phyloP scores from a whole-genome alignment of 1,284 basidiomycete species.

The Leccinum solheimii region DNA sequence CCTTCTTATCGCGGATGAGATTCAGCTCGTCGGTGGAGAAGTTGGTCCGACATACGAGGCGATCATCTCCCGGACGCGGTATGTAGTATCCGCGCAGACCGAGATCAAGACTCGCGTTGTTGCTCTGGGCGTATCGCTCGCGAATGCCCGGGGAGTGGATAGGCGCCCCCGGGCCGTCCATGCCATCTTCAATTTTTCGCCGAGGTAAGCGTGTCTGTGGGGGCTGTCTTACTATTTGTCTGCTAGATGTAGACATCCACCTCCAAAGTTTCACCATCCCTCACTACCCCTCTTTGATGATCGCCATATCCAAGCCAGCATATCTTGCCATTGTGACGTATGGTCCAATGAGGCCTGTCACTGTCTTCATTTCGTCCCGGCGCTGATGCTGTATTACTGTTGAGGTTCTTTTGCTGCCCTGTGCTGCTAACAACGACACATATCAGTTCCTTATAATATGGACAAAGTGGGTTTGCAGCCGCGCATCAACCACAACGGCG shows the following conservation, averaged over 20 bases:
- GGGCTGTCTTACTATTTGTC: slow-evolving; percentile 7
- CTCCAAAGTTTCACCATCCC: slow-evolving; percentile 94
- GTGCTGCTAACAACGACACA: slow-evolving; percentile 87
- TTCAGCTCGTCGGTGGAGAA: slow-evolving; percentile 92
- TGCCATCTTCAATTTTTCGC: slow-evolving; percentile 97
- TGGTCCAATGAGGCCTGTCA: slow-evolving; percentile 82
- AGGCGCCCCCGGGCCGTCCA: slow-evolving; percentile 71
- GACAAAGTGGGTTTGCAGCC: slow-evolving; percentile 83
- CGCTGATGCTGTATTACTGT: slow-evolving; percentile 96
- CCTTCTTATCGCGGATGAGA: slow-evolving; percentile 91
- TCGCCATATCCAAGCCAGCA: slow-evolving; percentile 98
- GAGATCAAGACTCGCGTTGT: slow-evolving; percentile 90
- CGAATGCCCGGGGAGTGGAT: slow-evolving; percentile 69
- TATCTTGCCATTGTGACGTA: slow-evolving; percentile 94
- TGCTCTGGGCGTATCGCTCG: slow-evolving; percentile 46
- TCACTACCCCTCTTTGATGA: slow-evolving; percentile 97
- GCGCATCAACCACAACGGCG: slow-evolving; percentile 83
- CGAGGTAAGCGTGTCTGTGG: slow-evolving; percentile 62
- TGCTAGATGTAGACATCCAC: slow-evolving; percentile 96
- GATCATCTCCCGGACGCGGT: slow-evolving; percentile 91
- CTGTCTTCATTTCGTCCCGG: slow-evolving; percentile 91
- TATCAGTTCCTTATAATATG: slow-evolving; percentile 91
- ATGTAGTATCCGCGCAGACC: slow-evolving; percentile 88
- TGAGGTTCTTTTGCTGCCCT: slow-evolving; percentile 87
- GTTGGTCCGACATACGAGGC: slow-evolving; percentile 95